Evolutionary conservation across 768 basidiomycete genomes (phyloP).

Genomic region (Butyriboletus loyo): DNA sequence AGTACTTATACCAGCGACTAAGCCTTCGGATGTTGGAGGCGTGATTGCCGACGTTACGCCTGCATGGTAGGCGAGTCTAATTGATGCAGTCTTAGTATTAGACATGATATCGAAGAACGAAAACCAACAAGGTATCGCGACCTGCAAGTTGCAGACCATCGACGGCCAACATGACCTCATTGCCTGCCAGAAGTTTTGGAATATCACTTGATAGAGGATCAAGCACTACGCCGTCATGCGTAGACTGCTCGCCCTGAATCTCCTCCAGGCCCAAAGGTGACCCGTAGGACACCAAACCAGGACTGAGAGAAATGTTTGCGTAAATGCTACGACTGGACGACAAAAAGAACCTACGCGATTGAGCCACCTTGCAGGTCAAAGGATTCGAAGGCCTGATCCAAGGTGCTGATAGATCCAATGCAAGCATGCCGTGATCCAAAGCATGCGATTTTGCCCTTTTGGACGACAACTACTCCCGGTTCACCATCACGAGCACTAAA

Average conservation of each 20-base stretch:
- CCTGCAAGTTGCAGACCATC: slow-evolving; percentile 73
- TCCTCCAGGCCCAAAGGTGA: slow-evolving; percentile 53
- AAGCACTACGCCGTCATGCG: slow-evolving; percentile 55
- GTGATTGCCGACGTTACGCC: slow-evolving; percentile 65
- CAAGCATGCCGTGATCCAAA: slow-evolving; percentile 36
- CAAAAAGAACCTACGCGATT: slow-evolving; percentile 40
- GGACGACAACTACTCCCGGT: slow-evolving; percentile 47
- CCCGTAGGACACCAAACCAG: slow-evolving; percentile 43
- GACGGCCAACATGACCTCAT: slow-evolving; percentile 52
- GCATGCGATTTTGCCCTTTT: slow-evolving; percentile 55
- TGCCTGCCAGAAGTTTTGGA: slow-evolving; percentile 36
- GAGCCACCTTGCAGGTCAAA: slow-evolving; percentile 68
- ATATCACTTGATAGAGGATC: slow-evolving; percentile 37
- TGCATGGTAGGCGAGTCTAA: slow-evolving; percentile 63
- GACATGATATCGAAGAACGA: background rate
- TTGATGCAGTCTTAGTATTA: slow-evolving; percentile 1
- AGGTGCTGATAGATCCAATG: slow-evolving; percentile 9
- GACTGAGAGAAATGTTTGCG: slow-evolving; percentile 30
- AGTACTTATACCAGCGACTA: slow-evolving; percentile 56
- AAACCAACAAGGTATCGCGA: slow-evolving; percentile 50
- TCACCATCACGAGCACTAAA: slow-evolving; percentile 11
- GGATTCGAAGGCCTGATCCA: slow-evolving; percentile 29
- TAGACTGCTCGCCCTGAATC: slow-evolving; percentile 50
- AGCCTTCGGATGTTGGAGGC: slow-evolving; percentile 48
- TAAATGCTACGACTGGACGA: background rate